A percentile compares a stretch with the other conserved stretches of the same genome.
phyloP scores from a whole-genome alignment of 768 basidiomycete genomes.

The Boletus insuetus region DNA sequence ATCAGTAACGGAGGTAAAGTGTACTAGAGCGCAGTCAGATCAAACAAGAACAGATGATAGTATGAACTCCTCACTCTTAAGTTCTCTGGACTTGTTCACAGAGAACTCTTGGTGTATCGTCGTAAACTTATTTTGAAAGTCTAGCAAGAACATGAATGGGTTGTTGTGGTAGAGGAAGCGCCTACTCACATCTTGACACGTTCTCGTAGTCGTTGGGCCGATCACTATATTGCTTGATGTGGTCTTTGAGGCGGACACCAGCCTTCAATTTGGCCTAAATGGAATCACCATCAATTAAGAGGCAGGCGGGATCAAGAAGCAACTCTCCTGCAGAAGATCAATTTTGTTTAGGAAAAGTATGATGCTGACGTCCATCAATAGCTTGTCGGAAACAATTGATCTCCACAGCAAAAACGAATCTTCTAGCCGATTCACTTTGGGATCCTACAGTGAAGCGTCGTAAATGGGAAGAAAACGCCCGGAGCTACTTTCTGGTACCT shows the following conservation, averaged over 20 bases:
- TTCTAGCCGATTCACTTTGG: constrained; percentile 70
- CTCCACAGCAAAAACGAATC: constrained; percentile 79
- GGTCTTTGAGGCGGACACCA: constrained; percentile 66
- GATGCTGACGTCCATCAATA: constrained; percentile 72
- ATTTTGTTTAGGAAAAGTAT: constrained; percentile 82
- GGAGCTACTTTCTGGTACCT: constrained; percentile 43
- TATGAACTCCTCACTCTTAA: constrained; percentile 58
- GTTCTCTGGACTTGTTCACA: constrained; percentile 68
- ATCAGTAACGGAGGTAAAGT: constrained; percentile 81
- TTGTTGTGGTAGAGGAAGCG: background rate
- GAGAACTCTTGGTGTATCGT: constrained; percentile 65
- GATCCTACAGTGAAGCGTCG: constrained; percentile 46
- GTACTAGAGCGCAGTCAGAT: constrained; percentile 46
- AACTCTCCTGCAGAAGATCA: constrained; percentile 65
- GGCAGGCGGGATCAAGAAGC: background rate
- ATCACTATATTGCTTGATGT: constrained; percentile 71
- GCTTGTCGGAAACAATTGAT: constrained; percentile 65
- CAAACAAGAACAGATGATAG: background rate
- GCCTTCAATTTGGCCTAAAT: constrained; percentile 68
- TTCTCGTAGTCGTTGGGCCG: constrained; percentile 77
- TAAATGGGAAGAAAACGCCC: constrained; percentile 6
- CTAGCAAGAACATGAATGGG: constrained; percentile 35
- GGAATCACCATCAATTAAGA: background rate
- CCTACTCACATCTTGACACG: constrained; percentile 65
- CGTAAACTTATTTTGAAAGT: constrained; percentile 72